Evolutionary conservation across 2,329 filamentous ascomycete species (phyloP).

Genomic region (Thelonectria olida): DNA sequence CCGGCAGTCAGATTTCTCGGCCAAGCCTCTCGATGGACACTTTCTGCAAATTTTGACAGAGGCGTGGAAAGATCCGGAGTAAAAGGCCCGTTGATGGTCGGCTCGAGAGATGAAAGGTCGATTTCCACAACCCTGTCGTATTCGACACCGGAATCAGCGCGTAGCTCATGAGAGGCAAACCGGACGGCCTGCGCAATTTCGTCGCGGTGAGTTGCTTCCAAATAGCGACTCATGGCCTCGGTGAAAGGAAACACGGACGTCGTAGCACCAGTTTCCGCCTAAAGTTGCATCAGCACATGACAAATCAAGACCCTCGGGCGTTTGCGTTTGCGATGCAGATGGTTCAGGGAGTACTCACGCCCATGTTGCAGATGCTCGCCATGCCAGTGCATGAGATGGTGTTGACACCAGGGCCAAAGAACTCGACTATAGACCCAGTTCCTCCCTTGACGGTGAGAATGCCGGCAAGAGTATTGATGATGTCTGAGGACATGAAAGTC

Average conservation of each 20-base stretch:
- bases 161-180: constrained; percentile 84
- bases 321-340: background rate
- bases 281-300: too few species aligned
- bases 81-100: constrained; percentile 96
- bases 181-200: constrained; percentile 92
- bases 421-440: constrained; percentile 89
- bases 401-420: constrained; percentile 76
- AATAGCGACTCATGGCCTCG: constrained; percentile 97
- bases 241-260: constrained; percentile 98
- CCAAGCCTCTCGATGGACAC: constrained; percentile 86
- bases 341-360: constrained; percentile 40
- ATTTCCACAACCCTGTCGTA: constrained; percentile 95
- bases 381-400: constrained; percentile 86
- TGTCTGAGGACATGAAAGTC: constrained; percentile 64
- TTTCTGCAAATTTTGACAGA: constrained; percentile 86
- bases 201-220: constrained; percentile 87
- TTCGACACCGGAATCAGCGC: constrained; percentile 84
- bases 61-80: constrained; percentile 96
- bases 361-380: constrained; percentile 82
- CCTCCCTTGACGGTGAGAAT: constrained; percentile 98
- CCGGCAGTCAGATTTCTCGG: constrained; percentile 90
- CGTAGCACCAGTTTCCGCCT: constrained; percentile 80
- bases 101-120: constrained; percentile 88
- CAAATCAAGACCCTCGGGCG: too few species aligned
- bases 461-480: constrained; percentile 96